Conservation (phyloP, 2,329 filamentous ascomycete species). For the Sarocladium brachiariae region DNA sequence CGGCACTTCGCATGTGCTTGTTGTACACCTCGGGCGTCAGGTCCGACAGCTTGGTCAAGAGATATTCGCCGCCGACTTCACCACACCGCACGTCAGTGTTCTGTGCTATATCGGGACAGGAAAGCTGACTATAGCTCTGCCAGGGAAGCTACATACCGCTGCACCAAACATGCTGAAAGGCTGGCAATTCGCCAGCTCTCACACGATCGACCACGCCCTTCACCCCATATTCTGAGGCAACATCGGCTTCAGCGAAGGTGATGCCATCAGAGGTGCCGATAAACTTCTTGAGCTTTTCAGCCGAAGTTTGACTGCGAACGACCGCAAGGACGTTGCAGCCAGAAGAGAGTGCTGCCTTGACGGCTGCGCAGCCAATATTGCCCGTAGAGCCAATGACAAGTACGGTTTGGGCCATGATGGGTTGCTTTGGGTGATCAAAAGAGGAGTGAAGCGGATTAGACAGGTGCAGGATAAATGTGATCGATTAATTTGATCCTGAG, state of each 20-base stretch:
- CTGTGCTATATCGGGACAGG: not conserved
- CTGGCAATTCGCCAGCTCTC: slow-evolving; percentile 24
- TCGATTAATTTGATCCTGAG: no score
- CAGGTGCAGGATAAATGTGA: not conserved
- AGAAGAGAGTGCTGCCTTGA: slow-evolving; percentile 22
- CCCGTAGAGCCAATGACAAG: slow-evolving; percentile 33
- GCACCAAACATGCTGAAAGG: slow-evolving; percentile 31
- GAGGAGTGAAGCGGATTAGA: not conserved
- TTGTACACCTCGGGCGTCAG: slow-evolving; percentile 17
- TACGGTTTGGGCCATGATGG: slow-evolving; percentile 20
- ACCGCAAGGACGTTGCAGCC: slow-evolving; percentile 27
- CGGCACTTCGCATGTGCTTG: slow-evolving; percentile 16
- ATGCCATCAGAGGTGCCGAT: slow-evolving; percentile 23
- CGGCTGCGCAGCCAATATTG: slow-evolving; percentile 29
- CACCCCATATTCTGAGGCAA: slow-evolving; percentile 23
- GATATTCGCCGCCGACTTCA: slow-evolving; percentile 21
- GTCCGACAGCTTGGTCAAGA: slow-evolving; percentile 16
- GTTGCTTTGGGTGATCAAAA: not conserved
- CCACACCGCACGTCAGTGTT: not conserved
- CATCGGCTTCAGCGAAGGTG: slow-evolving; percentile 25
- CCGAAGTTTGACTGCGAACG: slow-evolving; percentile 27
- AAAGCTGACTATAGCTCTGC: not conserved
- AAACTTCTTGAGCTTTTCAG: slow-evolving; percentile 25
- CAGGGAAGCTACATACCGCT: slow-evolving; percentile 17
- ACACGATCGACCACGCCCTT: slow-evolving; percentile 28